Base-by-base conservation (phyloP, 2,329 filamentous ascomycete genomes). In the Sarocladium oryzae region DNA sequence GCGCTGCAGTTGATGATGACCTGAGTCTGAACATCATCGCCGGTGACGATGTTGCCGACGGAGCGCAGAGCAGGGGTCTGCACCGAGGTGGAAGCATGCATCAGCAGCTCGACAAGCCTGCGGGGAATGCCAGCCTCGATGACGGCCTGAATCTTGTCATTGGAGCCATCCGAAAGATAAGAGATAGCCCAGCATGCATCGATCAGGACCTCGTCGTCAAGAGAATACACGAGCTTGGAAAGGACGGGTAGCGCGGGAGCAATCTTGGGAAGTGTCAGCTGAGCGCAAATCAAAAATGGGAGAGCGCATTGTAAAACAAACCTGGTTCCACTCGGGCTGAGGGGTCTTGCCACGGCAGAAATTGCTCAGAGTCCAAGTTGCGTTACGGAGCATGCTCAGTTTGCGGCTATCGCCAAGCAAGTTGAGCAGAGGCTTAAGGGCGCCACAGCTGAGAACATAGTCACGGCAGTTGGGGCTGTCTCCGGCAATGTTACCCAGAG, bases 101-200 rank as follows among this genome's bases (percentile, higher is more conserved):
- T 96, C 57, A 99, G 82, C 52, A 99, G 82, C 77, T 99, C 93
- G 4, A 99, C 93, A 7, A 99, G 83, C 56, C 93, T 87, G 58
- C 93, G 91, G 56, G 93, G 93, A 56, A 99, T 99, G 59, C 93
- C 92, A 40, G 92, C 93, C 74, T 99, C 93, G 62, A 99, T 97
- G 52, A 99, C 93, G 43, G 93, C 92, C 73, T 99, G 93, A 57
- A 99, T 99, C 78, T 99, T 99, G 66, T 99, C 93, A 69, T 99
- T 99, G 62, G 91, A 89, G 38, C 93, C 93, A 69, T 99, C 93
- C 2, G 93, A 97, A 18, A 99, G 83, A 67, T 99, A 99, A 1
- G 92, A 97, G 64, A 99, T 97, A 56, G 93, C 93, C 93, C 93
- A 99, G 84, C 93, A 99, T 54, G 93, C 93, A 70, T 99, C 93